Conservation (phyloP, 2,329 filamentous ascomycete species). For the Biscogniauxia marginata region DNA sequence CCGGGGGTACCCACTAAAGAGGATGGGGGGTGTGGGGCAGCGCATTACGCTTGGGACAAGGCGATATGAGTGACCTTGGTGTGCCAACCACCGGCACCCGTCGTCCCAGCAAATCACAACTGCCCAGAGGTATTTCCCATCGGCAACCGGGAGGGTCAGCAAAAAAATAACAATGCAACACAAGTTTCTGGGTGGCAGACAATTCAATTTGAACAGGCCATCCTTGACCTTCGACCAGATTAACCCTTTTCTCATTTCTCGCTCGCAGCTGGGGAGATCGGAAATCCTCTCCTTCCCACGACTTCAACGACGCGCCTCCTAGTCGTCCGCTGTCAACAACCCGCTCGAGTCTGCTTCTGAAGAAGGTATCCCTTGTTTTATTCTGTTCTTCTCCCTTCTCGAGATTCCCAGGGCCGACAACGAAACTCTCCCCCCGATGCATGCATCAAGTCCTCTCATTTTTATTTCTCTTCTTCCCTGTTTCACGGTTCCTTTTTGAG, state of each 20-base stretch:
- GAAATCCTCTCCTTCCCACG: slow-evolving; percentile 13
- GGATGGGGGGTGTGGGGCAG: not conserved
- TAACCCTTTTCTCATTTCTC: slow-evolving; percentile 23
- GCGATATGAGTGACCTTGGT: slow-evolving; percentile 14
- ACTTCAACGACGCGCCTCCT: slow-evolving; percentile 23
- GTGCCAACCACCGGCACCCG: not conserved
- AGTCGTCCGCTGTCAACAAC: slow-evolving; percentile 10
- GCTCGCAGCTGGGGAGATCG: slow-evolving; percentile 8
- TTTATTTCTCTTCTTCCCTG: slow-evolving; percentile 15
- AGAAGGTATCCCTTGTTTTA: not conserved
- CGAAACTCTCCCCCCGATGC: slow-evolving; percentile 14
- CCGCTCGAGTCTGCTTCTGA: not conserved
- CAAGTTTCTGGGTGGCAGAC: not conserved
- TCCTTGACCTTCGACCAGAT: slow-evolving; percentile 12
- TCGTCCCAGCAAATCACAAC: not conserved
- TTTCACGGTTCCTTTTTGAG: slow-evolving; percentile 16
- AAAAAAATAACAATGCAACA: too few relatives aligned
- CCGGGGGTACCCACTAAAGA: not conserved
- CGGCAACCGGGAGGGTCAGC: not conserved
- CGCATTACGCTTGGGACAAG: not conserved
- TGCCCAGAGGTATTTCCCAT: slow-evolving; percentile 15
- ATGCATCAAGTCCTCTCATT: slow-evolving; percentile 25
- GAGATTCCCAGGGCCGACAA: not conserved
- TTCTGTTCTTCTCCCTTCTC: not conserved
- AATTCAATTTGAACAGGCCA: not conserved